These are phyloP conservation scores for Calocybe gambosa DNA, from an alignment of 1,284 basidiomycete genomes.

Conservation along the genomic window DNA sequence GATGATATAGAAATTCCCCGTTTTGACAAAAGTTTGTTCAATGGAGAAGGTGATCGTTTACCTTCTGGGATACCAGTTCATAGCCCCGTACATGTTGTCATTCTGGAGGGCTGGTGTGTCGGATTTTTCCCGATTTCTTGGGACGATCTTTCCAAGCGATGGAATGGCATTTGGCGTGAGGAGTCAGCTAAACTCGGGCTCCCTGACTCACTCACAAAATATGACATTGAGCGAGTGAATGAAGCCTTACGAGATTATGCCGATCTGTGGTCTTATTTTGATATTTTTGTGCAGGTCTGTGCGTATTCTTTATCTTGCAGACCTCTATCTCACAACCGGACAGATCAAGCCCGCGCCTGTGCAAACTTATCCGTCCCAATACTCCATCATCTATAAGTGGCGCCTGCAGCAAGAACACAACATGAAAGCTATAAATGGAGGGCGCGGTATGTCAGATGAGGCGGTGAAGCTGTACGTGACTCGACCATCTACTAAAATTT, in stretches of 20 bases:
- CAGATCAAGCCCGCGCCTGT: constrained; percentile 48
- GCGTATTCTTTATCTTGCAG: neutral
- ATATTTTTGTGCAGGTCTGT: constrained; percentile 65
- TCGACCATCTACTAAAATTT: neutral
- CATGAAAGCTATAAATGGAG: constrained; percentile 82
- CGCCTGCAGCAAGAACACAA: constrained; percentile 79
- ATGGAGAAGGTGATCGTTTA: constrained; percentile 80
- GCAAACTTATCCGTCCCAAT: constrained; percentile 28
- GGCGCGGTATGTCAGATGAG: constrained; percentile 80
- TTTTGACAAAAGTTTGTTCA: constrained; percentile 82
- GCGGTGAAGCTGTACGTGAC: constrained; percentile 60
- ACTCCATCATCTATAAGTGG: constrained; percentile 70
- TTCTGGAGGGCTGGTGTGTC: constrained; percentile 84
- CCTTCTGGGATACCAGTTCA: constrained; percentile 33
- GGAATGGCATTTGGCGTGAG: constrained; percentile 34
- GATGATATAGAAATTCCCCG: constrained; percentile 56
- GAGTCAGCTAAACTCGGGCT: constrained; percentile 34
- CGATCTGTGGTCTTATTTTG: constrained; percentile 61
- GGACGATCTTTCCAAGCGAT: constrained; percentile 40
- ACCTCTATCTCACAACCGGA: constrained; percentile 2
- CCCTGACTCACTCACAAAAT: constrained; percentile 34
- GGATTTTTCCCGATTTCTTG: constrained; percentile 59
- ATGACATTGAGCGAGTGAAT: constrained; percentile 57
- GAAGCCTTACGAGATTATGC: constrained; percentile 50
- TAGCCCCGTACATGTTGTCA: constrained; percentile 72